A percentile compares a stretch with the other conserved stretches of the same genome.
phyloP scores from a whole-genome alignment of 1,284 basidiomycete species.

The Tremellales sp. region DNA sequence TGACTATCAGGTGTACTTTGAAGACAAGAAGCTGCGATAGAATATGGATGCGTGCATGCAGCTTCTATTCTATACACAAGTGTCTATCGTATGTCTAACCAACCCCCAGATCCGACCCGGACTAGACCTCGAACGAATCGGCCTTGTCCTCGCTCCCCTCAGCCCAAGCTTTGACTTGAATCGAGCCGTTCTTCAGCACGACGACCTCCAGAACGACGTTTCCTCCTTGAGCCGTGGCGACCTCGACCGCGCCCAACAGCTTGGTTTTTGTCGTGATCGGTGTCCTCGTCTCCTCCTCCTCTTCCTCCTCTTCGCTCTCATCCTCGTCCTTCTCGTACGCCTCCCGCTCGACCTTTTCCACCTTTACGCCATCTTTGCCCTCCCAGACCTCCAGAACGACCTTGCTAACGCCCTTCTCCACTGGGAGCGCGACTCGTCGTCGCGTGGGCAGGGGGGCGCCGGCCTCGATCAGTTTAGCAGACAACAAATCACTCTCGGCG shows the following conservation, averaged over 20 bases:
- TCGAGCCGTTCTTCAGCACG: conserved; percentile 55
- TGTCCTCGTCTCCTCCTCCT: conserved; percentile 65
- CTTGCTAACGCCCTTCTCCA: conserved; percentile 56
- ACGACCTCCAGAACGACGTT: conserved; percentile 63
- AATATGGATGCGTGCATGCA: background rate
- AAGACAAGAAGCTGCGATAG: conserved; percentile 77
- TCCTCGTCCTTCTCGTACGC: conserved; percentile 41
- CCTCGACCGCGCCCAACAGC: conserved; percentile 53
- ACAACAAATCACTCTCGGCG: conserved; percentile 50
- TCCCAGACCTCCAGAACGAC: conserved; percentile 85
- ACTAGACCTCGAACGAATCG: conserved; percentile 29
- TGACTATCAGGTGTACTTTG: conserved; percentile 68
- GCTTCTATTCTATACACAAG: background rate
- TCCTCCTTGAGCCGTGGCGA: conserved; percentile 55
- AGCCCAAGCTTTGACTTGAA: conserved; percentile 56
- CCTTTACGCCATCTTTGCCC: conserved; percentile 71
- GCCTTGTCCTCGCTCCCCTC: conserved; percentile 48
- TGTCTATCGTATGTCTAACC: background rate
- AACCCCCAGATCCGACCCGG: background rate
- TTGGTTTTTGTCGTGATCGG: conserved; percentile 61
- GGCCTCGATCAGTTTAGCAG: conserved; percentile 61
- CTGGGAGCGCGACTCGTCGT: conserved; percentile 66
- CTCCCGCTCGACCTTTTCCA: conserved; percentile 59
- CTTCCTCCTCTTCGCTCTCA: conserved; percentile 59
- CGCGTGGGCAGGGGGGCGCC: conserved; percentile 78